Conservation (phyloP, 2,329 filamentous ascomycete species). For the Coleophoma crateriformis region DNA sequence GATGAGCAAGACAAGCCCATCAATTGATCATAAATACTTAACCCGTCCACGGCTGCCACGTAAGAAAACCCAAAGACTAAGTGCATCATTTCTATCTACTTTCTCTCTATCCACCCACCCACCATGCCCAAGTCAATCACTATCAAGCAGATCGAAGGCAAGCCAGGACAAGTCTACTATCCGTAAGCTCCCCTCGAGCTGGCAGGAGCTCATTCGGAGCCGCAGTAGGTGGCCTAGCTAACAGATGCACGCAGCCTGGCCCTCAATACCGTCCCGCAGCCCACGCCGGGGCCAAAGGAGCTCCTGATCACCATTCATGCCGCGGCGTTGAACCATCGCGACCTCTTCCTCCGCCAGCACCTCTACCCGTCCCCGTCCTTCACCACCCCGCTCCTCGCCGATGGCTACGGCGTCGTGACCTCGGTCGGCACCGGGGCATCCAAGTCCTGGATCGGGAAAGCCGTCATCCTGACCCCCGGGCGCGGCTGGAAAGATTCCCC, state of each 20-base stretch:
- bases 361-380: slow-evolving; percentile 86
- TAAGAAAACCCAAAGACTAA: too few relatives aligned
- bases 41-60: too few relatives aligned
- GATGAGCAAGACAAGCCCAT: too few relatives aligned
- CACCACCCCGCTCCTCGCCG: slow-evolving; percentile 70
- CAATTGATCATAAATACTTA: too few relatives aligned
- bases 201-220: too few relatives aligned
- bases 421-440: slow-evolving; percentile 49
- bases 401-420: slow-evolving; percentile 73
- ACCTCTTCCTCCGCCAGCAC: slow-evolving; percentile 89
- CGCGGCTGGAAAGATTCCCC: slow-evolving; percentile 70
- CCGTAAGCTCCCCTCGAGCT: slow-evolving; percentile 42
- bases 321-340: slow-evolving; percentile 87
- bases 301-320: slow-evolving; percentile 72
- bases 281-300: slow-evolving; percentile 58
- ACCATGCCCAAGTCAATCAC: slow-evolving; percentile 19
- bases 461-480: slow-evolving; percentile 74
- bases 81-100: too few relatives aligned
- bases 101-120: neutral
- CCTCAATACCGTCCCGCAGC: slow-evolving; percentile 55
- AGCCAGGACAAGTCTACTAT: slow-evolving; percentile 84
- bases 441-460: slow-evolving; percentile 52
- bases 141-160: slow-evolving; percentile 66
- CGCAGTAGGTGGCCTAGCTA: neutral
- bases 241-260: slow-evolving; percentile 39